Base-by-base conservation (phyloP, 495 filamentous ascomycete species). In the Penicillium bovifimosum region DNA sequence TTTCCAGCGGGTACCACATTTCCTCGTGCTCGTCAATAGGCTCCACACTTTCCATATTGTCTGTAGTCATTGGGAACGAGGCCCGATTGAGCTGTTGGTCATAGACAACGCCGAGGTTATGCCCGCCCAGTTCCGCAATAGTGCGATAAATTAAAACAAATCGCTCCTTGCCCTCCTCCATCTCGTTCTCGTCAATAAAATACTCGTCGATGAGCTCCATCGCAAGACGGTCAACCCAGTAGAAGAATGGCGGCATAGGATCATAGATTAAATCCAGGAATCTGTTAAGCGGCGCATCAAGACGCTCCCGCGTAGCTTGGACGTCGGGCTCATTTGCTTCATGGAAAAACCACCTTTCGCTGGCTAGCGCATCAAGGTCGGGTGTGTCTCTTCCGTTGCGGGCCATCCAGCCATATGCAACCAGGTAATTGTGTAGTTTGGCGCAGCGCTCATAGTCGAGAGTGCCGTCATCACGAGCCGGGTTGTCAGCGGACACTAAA, bases 371-470 rank as follows among this genome's bases (percentile, higher is more conserved):
- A 32, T 62, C 47, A 2, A 66, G 47, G 24, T 58, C 50, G 1
- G 51, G 51, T 32, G 32, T 41, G 13, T 50, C 14, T 35, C 33
- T 47, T 20, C 55, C 58, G 14, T 54, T 18, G 43, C 61, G 59
- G 11, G 63, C 52, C 41, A 66, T 50, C 64, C 60, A 74, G 54
- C 53, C 64, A 48, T 70, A 65, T 31, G 62, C 50, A 17, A 69
- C 58, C 17, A 77, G 53, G 31, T 69, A 63, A 47, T 76, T 77
- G 53, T 75, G 73, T 17, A 77, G 51, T 44, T 63, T 64, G 9
- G 72, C 70, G 41, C 74, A 77, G 45, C 73, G 60, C 39, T 59
- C 58, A 50, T 61, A 60, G 46, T 75, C 70, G 38, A 77, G 53
- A 2, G 53, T 56, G 17, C 44, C 50, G 1, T 65, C 45, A 41